phyloP scores from a whole-genome alignment of 352 stramenopile species.

The Plasmopara viticola region DNA sequence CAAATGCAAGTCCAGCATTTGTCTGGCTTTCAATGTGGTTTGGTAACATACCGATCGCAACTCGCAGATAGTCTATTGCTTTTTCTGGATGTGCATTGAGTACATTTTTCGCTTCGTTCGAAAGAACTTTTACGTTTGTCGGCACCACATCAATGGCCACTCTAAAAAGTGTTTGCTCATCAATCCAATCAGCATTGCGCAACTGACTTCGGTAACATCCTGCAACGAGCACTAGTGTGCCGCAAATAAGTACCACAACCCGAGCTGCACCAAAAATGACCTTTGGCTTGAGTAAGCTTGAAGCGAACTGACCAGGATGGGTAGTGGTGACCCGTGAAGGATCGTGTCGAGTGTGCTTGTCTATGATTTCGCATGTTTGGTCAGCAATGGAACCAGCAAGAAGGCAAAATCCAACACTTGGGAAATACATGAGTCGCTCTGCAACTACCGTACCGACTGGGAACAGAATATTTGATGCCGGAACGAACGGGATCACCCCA shows the following conservation, averaged over 20 bases:
- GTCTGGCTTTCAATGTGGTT: conserved; percentile 46
- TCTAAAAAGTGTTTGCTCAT: conserved; percentile 52
- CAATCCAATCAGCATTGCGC: conserved; percentile 63
- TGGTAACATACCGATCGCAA: conserved; percentile 33
- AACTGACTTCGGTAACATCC: conserved; percentile 36
- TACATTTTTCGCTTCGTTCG: conserved; percentile 60
- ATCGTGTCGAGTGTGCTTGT: conserved; percentile 13
- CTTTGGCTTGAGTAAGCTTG: background rate
- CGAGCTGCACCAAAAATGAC: conserved; percentile 6
- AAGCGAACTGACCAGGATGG: background rate
- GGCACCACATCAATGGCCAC: conserved; percentile 45
- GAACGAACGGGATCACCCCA: conserved; percentile 81
- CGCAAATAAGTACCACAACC: conserved; percentile 11
- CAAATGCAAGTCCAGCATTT: conserved; percentile 51
- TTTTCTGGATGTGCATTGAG: conserved; percentile 35
- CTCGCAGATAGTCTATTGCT: conserved; percentile 33
- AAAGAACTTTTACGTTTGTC: conserved; percentile 73
- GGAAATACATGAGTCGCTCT: conserved; percentile 89
- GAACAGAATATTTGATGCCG: conserved; percentile 88
- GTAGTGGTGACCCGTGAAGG: background rate
- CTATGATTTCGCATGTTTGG: conserved; percentile 17
- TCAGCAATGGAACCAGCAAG: conserved; percentile 40
- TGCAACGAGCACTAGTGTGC: conserved; percentile 21
- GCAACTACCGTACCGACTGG: conserved; percentile 87
- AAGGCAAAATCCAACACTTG: conserved; percentile 80